A percentile compares a stretch with the other conserved stretches of the same genome.
Conservation (phyloP, 257 asterid genomes). For the Fraxinus anomala region DNA sequence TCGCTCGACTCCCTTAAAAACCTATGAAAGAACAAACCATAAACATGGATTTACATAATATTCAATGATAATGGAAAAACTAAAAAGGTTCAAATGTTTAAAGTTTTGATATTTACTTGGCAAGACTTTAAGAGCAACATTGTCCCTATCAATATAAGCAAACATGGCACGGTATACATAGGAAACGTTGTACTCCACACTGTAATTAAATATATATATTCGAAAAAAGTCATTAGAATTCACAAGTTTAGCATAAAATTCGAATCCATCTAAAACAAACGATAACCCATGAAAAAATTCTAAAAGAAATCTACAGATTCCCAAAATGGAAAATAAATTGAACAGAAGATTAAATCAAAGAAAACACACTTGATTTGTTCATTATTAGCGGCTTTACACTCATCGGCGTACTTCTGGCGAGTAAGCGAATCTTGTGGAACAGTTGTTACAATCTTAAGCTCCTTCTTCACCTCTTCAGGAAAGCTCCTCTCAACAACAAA, state of each 20-base stretch:
- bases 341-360: not conserved
- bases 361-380: too few relatives aligned
- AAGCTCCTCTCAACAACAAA: not conserved
- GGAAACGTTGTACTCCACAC: constrained; percentile 54
- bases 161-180: too few relatives aligned
- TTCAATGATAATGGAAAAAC: not conserved
- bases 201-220: constrained; percentile 29
- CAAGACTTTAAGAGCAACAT: constrained; percentile 82
- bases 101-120: constrained; percentile 44
- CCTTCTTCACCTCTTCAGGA: not conserved
- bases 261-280: not conserved
- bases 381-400: too few relatives aligned
- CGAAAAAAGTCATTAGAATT: not conserved
- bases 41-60: constrained; percentile 2
- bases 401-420: too few relatives aligned
- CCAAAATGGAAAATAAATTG: not conserved
- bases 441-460: too few relatives aligned
- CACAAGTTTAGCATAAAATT: not conserved
- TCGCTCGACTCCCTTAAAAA: constrained; percentile 76
- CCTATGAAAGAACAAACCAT: constrained; percentile 30
- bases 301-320: not conserved
- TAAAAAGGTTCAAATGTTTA: not conserved
- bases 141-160: constrained; percentile 33
- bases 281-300: not conserved
- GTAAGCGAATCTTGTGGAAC: too few relatives aligned